These are phyloP conservation scores for Spathaspora jeffriesii DNA, from an alignment of 1,139 yeast genomes.

Conservation along the genomic window DNA sequence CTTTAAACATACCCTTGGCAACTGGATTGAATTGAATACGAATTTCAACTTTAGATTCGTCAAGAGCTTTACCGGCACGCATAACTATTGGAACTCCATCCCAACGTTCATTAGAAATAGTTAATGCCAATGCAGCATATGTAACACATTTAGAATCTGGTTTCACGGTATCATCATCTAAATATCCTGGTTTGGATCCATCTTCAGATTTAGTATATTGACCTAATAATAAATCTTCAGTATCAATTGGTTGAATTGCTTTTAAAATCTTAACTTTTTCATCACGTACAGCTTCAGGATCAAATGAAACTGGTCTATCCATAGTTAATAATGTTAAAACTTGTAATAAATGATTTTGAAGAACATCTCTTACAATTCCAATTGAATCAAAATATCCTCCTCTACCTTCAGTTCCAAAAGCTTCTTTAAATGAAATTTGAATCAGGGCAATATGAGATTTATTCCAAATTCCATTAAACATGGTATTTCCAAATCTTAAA, in stretches of 20 bases:
- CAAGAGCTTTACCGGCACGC: conserved; percentile 96
- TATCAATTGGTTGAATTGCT: conserved; percentile 70
- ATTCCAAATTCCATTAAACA: conserved; percentile 87
- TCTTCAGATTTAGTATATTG: conserved; percentile 86
- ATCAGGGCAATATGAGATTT: conserved; percentile 73
- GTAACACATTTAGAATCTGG: conserved; percentile 85
- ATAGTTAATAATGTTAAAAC: conserved; percentile 88
- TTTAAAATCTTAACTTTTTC: conserved; percentile 93
- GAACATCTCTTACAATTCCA: conserved; percentile 96
- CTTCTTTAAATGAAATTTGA: conserved; percentile 92
- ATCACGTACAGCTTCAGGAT: conserved; percentile 93
- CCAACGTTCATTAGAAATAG: conserved; percentile 94
- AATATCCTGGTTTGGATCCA: conserved; percentile 86
- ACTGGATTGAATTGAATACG: conserved; percentile 91
- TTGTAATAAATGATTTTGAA: conserved; percentile 97
- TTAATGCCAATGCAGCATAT: conserved; percentile 80
- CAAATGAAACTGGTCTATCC: conserved; percentile 92
- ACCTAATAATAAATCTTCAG: conserved; percentile 74
- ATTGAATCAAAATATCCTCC: conserved; percentile 97
- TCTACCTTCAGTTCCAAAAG: conserved; percentile 98
- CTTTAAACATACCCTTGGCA: conserved; percentile 77
- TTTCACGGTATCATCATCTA: conserved; percentile 92
- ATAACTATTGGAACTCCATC: conserved; percentile 95
- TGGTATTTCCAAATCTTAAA: conserved; percentile 85
- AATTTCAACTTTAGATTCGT: conserved; percentile 91